These are phyloP conservation scores for Penicillium roqueforti DNA, from an alignment of 495 filamentous ascomycete genomes.

Conservation along the genomic window DNA sequence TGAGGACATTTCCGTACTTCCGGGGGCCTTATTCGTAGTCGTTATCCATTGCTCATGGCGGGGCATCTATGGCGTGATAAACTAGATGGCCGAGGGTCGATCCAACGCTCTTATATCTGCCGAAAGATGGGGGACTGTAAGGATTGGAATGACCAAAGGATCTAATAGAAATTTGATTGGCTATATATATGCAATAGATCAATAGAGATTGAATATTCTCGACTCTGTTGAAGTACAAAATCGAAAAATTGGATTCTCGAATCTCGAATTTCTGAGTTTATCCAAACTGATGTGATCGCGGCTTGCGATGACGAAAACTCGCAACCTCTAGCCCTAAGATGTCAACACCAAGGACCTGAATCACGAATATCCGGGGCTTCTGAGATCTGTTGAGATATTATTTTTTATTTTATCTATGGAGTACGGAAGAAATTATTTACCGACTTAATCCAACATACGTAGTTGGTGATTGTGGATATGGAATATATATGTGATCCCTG, in stretches of 20 bases:
- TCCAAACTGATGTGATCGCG: conserved; percentile 25
- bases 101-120: neutral
- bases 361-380: neutral
- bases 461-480: neutral
- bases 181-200: neutral
- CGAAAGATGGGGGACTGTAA: neutral
- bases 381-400: no score
- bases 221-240: neutral
- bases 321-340: neutral
- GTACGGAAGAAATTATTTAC: neutral
- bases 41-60: conserved; percentile 35
- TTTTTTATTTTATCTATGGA: neutral
- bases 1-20: conserved; percentile 7
- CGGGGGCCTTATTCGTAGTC: neutral
- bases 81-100: neutral
- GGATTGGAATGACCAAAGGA: neutral
- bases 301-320: conserved; percentile 24
- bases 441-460: neutral
- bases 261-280: neutral
- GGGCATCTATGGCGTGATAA: conserved; percentile 39
- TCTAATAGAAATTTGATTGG: neutral
- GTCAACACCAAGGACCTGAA: neutral
- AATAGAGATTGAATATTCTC: neutral
- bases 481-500: neutral
- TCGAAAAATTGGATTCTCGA: neutral